These are phyloP conservation scores for Lunularia cruciata DNA, from an alignment of 225 moss, liverwort and hornwort species.

Conservation along the genomic window DNA sequence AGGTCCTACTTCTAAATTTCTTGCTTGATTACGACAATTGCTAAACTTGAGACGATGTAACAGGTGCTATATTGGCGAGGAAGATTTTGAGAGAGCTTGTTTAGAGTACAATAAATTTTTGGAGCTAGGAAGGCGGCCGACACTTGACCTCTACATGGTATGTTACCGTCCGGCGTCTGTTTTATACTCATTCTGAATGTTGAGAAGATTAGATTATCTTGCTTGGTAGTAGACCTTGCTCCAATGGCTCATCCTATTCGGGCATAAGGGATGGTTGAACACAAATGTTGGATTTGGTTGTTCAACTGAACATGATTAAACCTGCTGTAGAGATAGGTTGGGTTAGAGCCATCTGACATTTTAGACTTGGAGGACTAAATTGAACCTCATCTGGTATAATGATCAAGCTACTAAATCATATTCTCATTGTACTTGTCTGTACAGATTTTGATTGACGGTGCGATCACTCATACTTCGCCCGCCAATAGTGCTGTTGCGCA, in stretches of 20 bases:
- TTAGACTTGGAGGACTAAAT: too few relatives aligned
- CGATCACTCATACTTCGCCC: conserved; percentile 38
- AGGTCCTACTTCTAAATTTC: not conserved
- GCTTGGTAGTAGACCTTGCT: not conserved
- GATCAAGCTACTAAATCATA: too few relatives aligned
- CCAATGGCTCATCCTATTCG: too few relatives aligned
- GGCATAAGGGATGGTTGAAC: too few relatives aligned
- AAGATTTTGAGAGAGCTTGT: conserved; percentile 56
- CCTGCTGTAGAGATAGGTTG: too few relatives aligned
- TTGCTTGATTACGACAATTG: too few relatives aligned
- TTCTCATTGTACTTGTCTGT: not conserved
- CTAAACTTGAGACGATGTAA: conserved; percentile 3
- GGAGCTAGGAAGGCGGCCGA: conserved; percentile 57
- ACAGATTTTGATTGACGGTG: conserved; percentile 66
- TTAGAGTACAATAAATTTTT: conserved; percentile 47
- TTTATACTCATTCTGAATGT: too few relatives aligned
- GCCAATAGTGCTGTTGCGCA: conserved; percentile 50
- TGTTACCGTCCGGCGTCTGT: not conserved
- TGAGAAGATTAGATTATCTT: too few relatives aligned
- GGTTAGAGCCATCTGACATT: too few relatives aligned
- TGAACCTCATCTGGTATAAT: too few relatives aligned
- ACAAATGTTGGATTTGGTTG: too few relatives aligned
- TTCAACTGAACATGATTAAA: too few relatives aligned
- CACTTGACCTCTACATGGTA: conserved; percentile 63
- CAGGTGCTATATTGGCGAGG: conserved; percentile 37